phyloP scores from a whole-genome alignment of 345 rosid genomes.

The Murraya paniculata region DNA sequence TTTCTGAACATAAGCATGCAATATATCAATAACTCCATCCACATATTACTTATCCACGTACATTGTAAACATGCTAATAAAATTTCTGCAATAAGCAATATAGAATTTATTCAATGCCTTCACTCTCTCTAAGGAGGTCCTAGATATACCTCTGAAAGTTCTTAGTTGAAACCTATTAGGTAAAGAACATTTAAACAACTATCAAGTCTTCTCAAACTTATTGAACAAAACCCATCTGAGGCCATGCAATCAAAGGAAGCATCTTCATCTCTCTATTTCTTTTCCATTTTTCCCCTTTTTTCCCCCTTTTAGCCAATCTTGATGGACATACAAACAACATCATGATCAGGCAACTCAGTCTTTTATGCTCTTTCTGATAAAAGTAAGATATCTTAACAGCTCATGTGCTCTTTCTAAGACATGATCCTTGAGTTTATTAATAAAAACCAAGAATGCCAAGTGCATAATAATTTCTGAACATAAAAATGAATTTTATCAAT shows the following conservation, averaged over 20 bases:
- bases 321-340: neutral
- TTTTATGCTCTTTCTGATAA: neutral
- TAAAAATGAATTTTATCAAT: neutral
- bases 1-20: slow-evolving; percentile 44
- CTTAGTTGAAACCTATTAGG: neutral
- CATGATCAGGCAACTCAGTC: neutral
- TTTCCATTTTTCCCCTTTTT: neutral
- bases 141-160: neutral
- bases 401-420: neutral
- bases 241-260: neutral
- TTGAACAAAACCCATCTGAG: neutral
- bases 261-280: neutral
- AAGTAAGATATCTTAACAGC: neutral
- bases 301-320: neutral
- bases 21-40: neutral
- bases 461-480: neutral
- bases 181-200: neutral
- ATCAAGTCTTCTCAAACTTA: neutral
- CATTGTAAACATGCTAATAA: neutral
- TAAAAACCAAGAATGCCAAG: neutral
- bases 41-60: neutral
- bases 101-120: neutral
- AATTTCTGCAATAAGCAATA: neutral
- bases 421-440: neutral
- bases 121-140: neutral